Evolutionary conservation across 352 stramenopile genomes (phyloP), one percentile per base, ranked within the genome.

Genomic region (Globisporangium okanoganense): DNA sequence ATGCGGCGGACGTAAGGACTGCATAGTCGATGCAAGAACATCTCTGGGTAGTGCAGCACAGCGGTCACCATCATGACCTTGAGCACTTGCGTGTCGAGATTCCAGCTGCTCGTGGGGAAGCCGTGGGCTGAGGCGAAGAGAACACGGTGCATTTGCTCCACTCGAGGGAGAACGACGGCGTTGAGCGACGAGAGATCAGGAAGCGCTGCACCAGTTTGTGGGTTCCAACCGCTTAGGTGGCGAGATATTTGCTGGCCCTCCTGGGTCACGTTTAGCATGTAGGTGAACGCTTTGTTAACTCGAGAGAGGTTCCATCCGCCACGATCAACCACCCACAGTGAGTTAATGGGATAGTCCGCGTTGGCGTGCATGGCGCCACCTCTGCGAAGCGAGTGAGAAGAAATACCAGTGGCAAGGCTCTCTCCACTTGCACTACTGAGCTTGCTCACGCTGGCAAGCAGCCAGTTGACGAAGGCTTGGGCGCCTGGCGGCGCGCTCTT

Each of bases 401-500:
- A 56, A 16, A 69, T 35, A 0, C n/a, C 52, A 4, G 27, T 12
- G 0, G 52, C 62, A 2, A 69, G 45, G 5, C 27, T 2, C 12
- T 55, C 24, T n/a, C 29, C 13, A 20, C 52, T 31, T 2, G 29
- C 10, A 7, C 36, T 18, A 3, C 45, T 45, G 4, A 33, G 24
- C 16, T 54, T 2, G 31, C 31, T 29, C 2, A 62, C 29, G 22
- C 14, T 45, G 20, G 9, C 35, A 14, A 69, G 38, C 12, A 65
- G 22, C 18, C 56, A 25, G 22, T 69, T 65, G 10, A 62, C 44
- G 12, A 62, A 69, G 27, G 63, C 63, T 29, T 69, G 62, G 22
- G 51, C 56, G 36, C 33, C 61, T 20, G 45, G 45, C 6, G 20
- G 29, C 41, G 5, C n/a, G 0, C 2, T 24, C 22, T 40, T 36